Percentiles rank a stretch among this genome's conserved stretches.
Conservation (phyloP, 2,329 filamentous ascomycete genomes). For the Chaetothyriales sp. region DNA sequence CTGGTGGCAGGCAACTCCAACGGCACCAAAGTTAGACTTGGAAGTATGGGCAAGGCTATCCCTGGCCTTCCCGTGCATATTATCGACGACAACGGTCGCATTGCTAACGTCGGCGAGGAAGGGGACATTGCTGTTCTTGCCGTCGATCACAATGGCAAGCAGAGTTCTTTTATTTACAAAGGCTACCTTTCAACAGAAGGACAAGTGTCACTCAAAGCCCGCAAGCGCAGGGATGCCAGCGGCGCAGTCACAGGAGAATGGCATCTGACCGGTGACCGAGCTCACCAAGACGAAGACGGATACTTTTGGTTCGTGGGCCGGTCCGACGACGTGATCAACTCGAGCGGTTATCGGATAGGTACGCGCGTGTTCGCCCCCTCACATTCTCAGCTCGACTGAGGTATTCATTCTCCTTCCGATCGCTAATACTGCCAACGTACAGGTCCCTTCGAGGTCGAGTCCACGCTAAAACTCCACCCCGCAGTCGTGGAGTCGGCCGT, state of each 20-base stretch:
- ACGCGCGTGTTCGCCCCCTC: constrained; percentile 15
- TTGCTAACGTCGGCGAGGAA: constrained; percentile 19
- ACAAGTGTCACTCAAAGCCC: constrained; percentile 8
- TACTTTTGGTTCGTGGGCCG: constrained; percentile 26
- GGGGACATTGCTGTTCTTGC: constrained; percentile 25
- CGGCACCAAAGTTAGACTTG: constrained; percentile 22
- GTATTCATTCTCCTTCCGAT: constrained; percentile 1
- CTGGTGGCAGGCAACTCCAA: constrained; percentile 27
- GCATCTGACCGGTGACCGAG: constrained; percentile 27
- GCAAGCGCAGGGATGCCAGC: constrained; percentile 22
- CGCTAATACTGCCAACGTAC: constrained; percentile 3
- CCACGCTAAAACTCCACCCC: constrained; percentile 26
- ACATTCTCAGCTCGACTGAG: too few species aligned
- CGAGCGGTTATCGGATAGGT: constrained; percentile 23
- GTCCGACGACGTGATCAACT: constrained; percentile 28
- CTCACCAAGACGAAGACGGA: constrained; percentile 21
- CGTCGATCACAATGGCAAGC: constrained; percentile 1
- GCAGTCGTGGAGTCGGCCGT: constrained; percentile 28
- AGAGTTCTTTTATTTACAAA: constrained; percentile 8
- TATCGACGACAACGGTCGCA: constrained; percentile 21
- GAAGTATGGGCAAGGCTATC: constrained; percentile 27
- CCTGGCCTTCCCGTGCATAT: constrained; percentile 25
- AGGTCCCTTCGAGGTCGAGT: constrained; percentile 30
- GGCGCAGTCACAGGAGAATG: constrained; percentile 24
- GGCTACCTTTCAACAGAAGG: constrained; percentile 4